These are phyloP conservation scores for Coemansia umbellata DNA, from an alignment of 192 early-diverging fungal genomes.

Conservation along the genomic window DNA sequence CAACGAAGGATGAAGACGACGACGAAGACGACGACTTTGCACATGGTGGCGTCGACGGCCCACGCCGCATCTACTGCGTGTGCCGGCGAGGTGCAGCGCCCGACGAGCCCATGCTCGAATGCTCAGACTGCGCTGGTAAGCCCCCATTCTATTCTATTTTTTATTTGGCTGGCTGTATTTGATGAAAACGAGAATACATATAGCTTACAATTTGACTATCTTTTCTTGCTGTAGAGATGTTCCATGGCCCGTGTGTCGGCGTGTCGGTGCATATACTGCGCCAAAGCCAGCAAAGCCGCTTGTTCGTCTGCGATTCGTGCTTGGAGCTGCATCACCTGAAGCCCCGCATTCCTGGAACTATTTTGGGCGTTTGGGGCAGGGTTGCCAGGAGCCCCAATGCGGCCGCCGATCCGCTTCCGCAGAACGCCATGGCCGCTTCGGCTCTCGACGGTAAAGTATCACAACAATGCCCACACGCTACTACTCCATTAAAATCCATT, in stretches of 20 bases:
- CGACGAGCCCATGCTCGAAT: constrained; percentile 25
- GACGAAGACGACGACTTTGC: constrained; percentile 3
- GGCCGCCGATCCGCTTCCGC: too few relatives aligned
- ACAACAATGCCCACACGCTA: too few relatives aligned
- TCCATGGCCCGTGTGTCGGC: constrained; percentile 37
- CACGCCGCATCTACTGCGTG: constrained; percentile 22
- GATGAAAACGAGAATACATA: too few relatives aligned
- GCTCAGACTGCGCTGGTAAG: constrained; percentile 29
- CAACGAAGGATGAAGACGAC: background rate
- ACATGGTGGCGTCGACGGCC: constrained; percentile 4
- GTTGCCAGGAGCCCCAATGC: too few relatives aligned
- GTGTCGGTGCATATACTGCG: too few relatives aligned
- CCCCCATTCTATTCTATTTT: background rate
- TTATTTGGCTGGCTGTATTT: background rate
- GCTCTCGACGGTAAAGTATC: too few relatives aligned
- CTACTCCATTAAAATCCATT: too few relatives aligned
- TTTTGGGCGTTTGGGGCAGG: constrained; percentile 25
- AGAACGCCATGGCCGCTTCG: too few relatives aligned
- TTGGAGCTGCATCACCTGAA: constrained; percentile 12
- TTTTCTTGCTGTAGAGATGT: constrained; percentile 10
- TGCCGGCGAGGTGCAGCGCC: constrained; percentile 6
- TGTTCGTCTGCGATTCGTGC: constrained; percentile 24
- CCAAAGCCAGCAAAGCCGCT: background rate
- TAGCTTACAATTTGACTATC: background rate
- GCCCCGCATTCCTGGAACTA: constrained; percentile 19